Evolutionary conservation across 1,139 yeast species (phyloP), one percentile per base, ranked within the genome.

Genomic region (Protomyces macrosporus): DNA sequence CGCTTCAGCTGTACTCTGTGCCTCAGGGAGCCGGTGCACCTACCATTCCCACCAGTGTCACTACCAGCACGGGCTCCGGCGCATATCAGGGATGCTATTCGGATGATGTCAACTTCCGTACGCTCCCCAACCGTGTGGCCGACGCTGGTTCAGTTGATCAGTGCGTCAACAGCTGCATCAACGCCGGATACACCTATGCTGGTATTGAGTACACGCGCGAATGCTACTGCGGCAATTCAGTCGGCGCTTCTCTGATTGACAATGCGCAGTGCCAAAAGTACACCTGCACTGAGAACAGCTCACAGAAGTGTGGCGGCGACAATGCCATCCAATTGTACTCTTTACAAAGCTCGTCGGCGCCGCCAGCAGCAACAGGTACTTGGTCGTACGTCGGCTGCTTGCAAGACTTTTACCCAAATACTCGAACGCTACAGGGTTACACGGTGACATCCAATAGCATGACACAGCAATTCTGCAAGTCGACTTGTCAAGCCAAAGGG

Each of bases 121-220:
- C 52, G 52, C 9, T 51, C 16, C 53, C 39, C 48, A 14, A 59
- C 64, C 52, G 52, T 42, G 48, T 42, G n/a, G 48, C 48, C 9
- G 48, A 42, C 23, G 48, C 48, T 14, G 53, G 48, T 16, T 61
- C 62, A n/a, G 64, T 60, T n/a, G 64, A 60, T 14, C 55, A 50
- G 6, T 60, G 64, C 34, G 55, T 60, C 32, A 55, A 52, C 36
- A 40, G 45, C n/a, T 60, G 64, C 34, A 53, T 36, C 42, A 42
- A 37, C 6, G 48, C 56, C 9, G 63, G 59, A 6, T 64, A 52
- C 34, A 16, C 52, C 30, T 61, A 51, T 34, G 60, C 63, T 34
- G 66, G 65, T 12, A 39, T 61, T 14, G 66, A 64, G 55, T 60
- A 64, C 45, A 40, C 42, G 34, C 45, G 55, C 33, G 56, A 64